Evolutionary conservation across 352 stramenopile species (phyloP).

Genomic region (Thalassiosira livingstoniorum): DNA sequence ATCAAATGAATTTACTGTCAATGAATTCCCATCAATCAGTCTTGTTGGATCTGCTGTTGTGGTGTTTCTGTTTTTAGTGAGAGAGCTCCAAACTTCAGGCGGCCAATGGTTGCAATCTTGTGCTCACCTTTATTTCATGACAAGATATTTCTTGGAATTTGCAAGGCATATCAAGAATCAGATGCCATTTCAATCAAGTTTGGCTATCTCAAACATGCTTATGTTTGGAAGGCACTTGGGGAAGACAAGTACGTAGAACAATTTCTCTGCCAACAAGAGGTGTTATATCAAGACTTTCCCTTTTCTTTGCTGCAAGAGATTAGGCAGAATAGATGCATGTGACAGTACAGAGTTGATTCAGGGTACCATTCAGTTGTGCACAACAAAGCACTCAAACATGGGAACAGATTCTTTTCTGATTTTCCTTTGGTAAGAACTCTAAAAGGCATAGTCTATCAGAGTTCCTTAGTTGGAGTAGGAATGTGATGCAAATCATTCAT

Average conservation of each 20-base stretch:
- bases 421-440: constrained; percentile 11
- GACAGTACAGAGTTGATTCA: neutral
- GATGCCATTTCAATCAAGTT: neutral
- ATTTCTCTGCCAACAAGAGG: neutral
- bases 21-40: neutral
- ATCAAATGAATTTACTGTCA: neutral
- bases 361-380: no score
- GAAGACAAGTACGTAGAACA: neutral
- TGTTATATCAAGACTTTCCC: neutral
- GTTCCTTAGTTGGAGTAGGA: constrained; percentile 6
- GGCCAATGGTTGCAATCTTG: neutral
- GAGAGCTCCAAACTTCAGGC: neutral
- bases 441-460: neutral
- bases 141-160: constrained; percentile 11
- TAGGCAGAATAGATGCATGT: neutral
- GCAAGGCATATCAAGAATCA: neutral
- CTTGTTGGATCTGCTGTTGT: neutral
- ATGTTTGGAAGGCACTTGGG: neutral
- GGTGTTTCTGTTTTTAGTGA: neutral
- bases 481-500: constrained; percentile 4
- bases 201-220: neutral
- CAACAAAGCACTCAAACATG: constrained; percentile 1
- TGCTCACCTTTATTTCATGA: neutral
- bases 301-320: constrained; percentile 4
- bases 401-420: constrained; percentile 4